Evolutionary conservation across 495 filamentous ascomycete genomes (phyloP), one percentile per base, ranked within the genome.

Genomic region (Rostrohypoxylon terebratum): DNA sequence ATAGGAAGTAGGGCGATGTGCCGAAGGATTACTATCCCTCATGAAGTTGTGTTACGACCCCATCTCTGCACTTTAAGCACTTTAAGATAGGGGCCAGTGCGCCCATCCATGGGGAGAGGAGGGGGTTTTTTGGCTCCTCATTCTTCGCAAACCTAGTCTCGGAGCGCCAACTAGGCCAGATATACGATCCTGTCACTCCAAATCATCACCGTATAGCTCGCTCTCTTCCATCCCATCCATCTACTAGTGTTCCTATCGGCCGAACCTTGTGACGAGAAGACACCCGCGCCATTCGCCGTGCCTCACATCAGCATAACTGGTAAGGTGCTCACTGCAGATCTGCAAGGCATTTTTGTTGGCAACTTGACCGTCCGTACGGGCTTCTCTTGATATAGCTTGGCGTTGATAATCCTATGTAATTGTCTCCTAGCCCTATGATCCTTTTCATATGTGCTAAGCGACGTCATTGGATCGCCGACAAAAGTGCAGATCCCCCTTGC

Each of bases 271-370:
- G 34, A 50, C 55, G 28, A 44, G 16, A 53, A 31, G 55, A 53
- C 44, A 13, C 40, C 36, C 38, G 53, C 25, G 54, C 55, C 44
- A 51, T 66, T 51, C 51, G 23, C 55, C 48, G 50, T 59, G 61
- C 62, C 48, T 69, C 50, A 54, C 62, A 47, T 64, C n/a, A 69
- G 66, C 61, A 65, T 62, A 47, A 3, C 36, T 68, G 38, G 65
- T 72, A 77, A 75, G 65, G 72, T 77, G 75, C 75, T 75, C 69
- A 77, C 75, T 77, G 72, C 72, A 77, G 72, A 77, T 74, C 60
- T 58, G 59, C 51, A 63, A 45, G 63, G 59, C 59, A 62, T 68
- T 65, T 62, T 68, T 68, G 44, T 64, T 64, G 53, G 38, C 47
- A 53, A 44, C 57, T 40, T 58, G 20, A 50, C 48, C 25, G 40